Base-by-base conservation (phyloP, 495 filamentous ascomycete genomes). In the Rusavskia elegans region DNA sequence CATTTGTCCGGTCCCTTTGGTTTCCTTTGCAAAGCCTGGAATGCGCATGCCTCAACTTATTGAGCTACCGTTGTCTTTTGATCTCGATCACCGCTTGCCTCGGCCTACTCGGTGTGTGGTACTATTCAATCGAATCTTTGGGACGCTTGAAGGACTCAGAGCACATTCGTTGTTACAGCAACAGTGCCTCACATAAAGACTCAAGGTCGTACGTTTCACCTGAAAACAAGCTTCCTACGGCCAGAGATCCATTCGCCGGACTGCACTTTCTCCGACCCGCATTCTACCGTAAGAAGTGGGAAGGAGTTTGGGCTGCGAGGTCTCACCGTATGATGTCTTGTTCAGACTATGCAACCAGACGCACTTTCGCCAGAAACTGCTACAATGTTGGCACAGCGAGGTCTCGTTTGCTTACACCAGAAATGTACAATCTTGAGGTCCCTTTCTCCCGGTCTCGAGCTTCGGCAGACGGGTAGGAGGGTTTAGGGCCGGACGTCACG, bases 171-270 rank as follows among this genome's bases (percentile, higher is more conserved):
- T 39, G 30, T 55, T 35, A 37, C 17, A 17, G 25, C 29, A 23
- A 51, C 53, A 42, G 23, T 41, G 42, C 59, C 58, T 52, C 51
- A 61, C 59, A 49, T 23, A 46, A 46, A 29, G 44, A 46, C 23
- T 46, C 44, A 51, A 56, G 48, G 45, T 45, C 29, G 50, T 45
- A 50, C 41, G 21, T 53, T 54, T 58, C 53, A 14, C 23, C 44
- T 46, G 20, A n/a, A 16, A 29, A 1, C 21, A 46, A 29, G 23
- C 44, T 11, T 46, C 44, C 7, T 29, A 11, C 7, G 44, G 23
- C 7, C 14, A 23, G 44, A 59, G 57, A 68, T 69, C 63, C 72
- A 72, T 72, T 78, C 71, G 74, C 64, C 72, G 58, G 73, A 74
- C 19, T 46, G 44, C 9, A 41, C 42, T 21, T 42, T 19, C 29